phyloP scores from a whole-genome alignment of 164 flowering plant species.

The Vitis amurensis region DNA sequence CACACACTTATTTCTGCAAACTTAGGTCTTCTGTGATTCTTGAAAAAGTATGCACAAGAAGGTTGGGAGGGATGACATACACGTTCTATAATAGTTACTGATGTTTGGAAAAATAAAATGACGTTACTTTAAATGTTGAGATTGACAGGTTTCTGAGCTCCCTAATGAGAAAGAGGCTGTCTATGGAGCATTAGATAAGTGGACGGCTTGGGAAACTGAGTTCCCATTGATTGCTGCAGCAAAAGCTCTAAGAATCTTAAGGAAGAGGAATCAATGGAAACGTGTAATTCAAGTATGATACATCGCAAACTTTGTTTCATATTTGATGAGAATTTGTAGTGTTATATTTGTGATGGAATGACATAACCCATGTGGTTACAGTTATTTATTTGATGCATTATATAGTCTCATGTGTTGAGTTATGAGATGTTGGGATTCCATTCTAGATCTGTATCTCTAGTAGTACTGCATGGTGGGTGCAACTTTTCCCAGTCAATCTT shows the following conservation, averaged over 20 bases:
- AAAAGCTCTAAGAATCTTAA: constrained; percentile 74
- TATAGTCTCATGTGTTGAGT: too few species aligned
- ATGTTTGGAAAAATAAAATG: not conserved
- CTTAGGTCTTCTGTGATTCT: not conserved
- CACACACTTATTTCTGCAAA: not conserved
- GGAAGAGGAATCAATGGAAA: constrained; percentile 69
- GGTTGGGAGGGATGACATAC: not conserved
- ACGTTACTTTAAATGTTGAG: constrained; percentile 10
- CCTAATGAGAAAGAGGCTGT: constrained; percentile 87
- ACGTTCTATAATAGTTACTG: not conserved
- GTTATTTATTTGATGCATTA: too few species aligned
- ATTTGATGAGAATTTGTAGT: too few species aligned
- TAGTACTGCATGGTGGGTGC: too few species aligned
- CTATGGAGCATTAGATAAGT: constrained; percentile 85
- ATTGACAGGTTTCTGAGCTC: constrained; percentile 62
- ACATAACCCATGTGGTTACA: too few species aligned
- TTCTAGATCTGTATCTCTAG: too few species aligned
- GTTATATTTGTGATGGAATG: too few species aligned
- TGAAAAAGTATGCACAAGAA: not conserved
- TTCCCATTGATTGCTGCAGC: constrained; percentile 88
- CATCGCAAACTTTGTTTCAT: not conserved
- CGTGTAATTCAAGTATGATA: constrained; percentile 72
- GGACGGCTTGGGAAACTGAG: constrained; percentile 93
- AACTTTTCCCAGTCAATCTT: too few species aligned
- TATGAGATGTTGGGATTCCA: too few species aligned